Evolutionary conservation across 768 basidiomycete species (phyloP).

Genomic region (Pilatotrama ljubarskyi): DNA sequence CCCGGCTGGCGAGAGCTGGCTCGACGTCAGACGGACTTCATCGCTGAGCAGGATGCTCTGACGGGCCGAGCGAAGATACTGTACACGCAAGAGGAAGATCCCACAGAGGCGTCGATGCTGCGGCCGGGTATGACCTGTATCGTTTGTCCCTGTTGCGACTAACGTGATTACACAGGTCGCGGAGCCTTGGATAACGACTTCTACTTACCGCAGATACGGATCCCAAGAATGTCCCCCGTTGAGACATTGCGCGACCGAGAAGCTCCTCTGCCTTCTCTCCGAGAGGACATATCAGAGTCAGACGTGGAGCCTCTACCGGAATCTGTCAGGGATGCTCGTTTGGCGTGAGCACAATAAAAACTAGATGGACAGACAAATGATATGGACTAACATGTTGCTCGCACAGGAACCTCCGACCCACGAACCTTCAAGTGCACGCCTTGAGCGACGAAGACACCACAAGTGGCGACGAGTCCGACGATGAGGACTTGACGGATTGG

Average conservation of each 20-base stretch:
- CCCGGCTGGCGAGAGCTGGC: constrained; percentile 52
- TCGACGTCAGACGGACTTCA: constrained; percentile 59
- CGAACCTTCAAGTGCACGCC: not conserved
- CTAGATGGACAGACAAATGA: too few species aligned
- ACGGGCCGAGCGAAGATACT: constrained; percentile 65
- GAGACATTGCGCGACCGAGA: not conserved
- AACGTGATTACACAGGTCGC: constrained; percentile 21
- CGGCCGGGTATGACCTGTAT: constrained; percentile 25
- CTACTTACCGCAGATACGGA: constrained; percentile 42
- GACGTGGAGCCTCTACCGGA: constrained; percentile 73
- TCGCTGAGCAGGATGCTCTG: constrained; percentile 66
- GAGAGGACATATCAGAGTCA: constrained; percentile 35
- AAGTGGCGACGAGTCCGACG: constrained; percentile 79
- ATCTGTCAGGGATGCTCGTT: constrained; percentile 66
- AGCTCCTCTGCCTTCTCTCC: not conserved
- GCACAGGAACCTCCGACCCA: constrained; percentile 2
- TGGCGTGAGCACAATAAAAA: constrained; percentile 60
- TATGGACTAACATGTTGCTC: too few species aligned
- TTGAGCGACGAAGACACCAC: constrained; percentile 50
- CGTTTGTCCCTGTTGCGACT: constrained; percentile 1
- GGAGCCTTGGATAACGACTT: constrained; percentile 49
- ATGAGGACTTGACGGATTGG: constrained; percentile 61
- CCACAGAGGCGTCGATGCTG: constrained; percentile 11
- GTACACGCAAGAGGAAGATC: constrained; percentile 37
- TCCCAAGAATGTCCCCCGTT: constrained; percentile 9